Conservation (phyloP, 2,329 filamentous ascomycete genomes). For the Drechslerella dactyloides region DNA sequence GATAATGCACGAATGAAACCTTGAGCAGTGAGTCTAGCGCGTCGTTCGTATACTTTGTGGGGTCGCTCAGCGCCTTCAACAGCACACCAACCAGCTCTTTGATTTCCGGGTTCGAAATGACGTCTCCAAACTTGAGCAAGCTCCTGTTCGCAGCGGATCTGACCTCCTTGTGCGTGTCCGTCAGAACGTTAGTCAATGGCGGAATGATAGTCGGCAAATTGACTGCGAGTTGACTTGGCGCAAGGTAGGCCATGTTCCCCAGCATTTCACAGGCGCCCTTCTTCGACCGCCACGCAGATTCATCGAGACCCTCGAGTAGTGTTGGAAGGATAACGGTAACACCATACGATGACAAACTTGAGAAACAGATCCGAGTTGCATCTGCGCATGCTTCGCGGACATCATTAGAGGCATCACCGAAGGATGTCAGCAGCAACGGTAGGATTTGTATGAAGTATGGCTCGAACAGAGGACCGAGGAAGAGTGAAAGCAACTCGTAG, state of each 20-base stretch:
- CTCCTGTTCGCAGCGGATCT: slow-evolving; percentile 89
- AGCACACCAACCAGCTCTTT: slow-evolving; percentile 89
- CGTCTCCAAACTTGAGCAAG: slow-evolving; percentile 96
- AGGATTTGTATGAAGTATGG: slow-evolving; percentile 96
- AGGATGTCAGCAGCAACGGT: slow-evolving; percentile 84
- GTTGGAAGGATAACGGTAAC: slow-evolving; percentile 94
- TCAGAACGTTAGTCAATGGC: slow-evolving; percentile 88
- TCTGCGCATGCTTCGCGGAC: slow-evolving; percentile 92
- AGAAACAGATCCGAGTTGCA: slow-evolving; percentile 91
- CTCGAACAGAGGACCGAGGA: slow-evolving; percentile 88
- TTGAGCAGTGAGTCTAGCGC: slow-evolving; percentile 94
- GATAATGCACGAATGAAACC: slow-evolving; percentile 96
- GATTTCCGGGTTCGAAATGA: slow-evolving; percentile 97
- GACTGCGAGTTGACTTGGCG: slow-evolving; percentile 88
- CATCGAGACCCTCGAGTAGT: slow-evolving; percentile 87
- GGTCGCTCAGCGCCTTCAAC: slow-evolving; percentile 94
- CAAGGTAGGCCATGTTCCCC: slow-evolving; percentile 97
- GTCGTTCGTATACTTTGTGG: slow-evolving; percentile 95
- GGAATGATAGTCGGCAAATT: slow-evolving; percentile 97
- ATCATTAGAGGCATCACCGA: slow-evolving; percentile 85
- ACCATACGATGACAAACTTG: slow-evolving; percentile 89
- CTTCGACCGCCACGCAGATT: slow-evolving; percentile 97
- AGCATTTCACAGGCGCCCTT: slow-evolving; percentile 96
- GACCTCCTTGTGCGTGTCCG: slow-evolving; percentile 98
- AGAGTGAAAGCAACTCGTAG: slow-evolving; percentile 84